A percentile compares a stretch with the other conserved stretches of the same genome.
phyloP scores from a whole-genome alignment of 495 filamentous ascomycete genomes.

The Rostrohypoxylon terebratum region DNA sequence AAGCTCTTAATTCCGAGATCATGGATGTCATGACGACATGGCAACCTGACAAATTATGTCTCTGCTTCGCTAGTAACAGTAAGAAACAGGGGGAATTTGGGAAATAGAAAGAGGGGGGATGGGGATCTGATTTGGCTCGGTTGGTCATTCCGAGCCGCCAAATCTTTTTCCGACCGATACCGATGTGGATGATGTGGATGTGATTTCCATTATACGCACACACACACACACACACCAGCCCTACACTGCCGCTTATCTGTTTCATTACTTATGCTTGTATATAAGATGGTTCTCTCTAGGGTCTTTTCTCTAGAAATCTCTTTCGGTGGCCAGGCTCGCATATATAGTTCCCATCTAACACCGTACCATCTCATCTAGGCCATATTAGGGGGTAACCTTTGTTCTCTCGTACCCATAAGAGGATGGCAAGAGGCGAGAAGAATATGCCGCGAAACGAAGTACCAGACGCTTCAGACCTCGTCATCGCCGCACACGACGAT shows the following conservation, averaged over 20 bases:
- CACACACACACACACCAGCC: background rate
- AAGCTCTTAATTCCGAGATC: slow-evolving; percentile 10
- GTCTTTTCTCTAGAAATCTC: background rate
- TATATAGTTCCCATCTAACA: background rate
- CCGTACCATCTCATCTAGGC: background rate
- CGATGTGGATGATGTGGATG: background rate
- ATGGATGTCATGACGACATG: slow-evolving; percentile 16
- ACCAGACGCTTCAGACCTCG: slow-evolving; percentile 32
- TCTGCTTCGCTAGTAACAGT: background rate
- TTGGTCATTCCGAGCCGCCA: background rate
- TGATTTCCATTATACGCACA: background rate
- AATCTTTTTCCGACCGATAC: slow-evolving; percentile 1
- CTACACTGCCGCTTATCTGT: background rate
- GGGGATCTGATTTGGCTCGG: background rate
- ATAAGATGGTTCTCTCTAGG: background rate
- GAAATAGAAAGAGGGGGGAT: background rate
- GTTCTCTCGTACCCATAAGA: background rate
- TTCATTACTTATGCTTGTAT: slow-evolving; percentile 4
- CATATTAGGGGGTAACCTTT: background rate
- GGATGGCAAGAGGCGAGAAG: slow-evolving; percentile 4
- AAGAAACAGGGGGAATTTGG: background rate
- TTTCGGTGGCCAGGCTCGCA: background rate
- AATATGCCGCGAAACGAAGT: slow-evolving; percentile 27
- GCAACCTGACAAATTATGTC: slow-evolving; percentile 16
- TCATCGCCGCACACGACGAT: slow-evolving; percentile 21